These are phyloP conservation scores for Colletotrichum caudatum DNA, from an alignment of 2,329 filamentous ascomycete genomes.

Conservation along the genomic window DNA sequence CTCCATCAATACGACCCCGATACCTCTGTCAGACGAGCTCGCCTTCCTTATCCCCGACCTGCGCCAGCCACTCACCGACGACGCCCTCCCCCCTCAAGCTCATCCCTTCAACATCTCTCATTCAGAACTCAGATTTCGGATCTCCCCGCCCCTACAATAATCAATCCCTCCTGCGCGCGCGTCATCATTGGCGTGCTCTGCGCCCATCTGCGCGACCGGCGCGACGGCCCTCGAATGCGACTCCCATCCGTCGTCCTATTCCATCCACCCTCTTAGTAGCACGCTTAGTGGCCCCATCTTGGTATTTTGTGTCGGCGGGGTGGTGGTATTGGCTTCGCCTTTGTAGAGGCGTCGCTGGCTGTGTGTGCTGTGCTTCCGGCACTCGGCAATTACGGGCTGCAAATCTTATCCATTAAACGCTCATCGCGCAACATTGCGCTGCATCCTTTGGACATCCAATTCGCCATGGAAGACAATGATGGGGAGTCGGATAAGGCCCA, in stretches of 20 bases:
- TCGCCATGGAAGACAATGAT: slow-evolving; percentile 33
- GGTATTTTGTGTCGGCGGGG: neutral
- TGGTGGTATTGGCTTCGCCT: slow-evolving; percentile 11
- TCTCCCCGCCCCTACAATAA: slow-evolving; percentile 6
- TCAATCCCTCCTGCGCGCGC: neutral
- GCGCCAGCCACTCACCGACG: slow-evolving; percentile 25
- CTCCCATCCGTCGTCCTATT: slow-evolving; percentile 20
- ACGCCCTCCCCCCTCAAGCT: slow-evolving; percentile 14
- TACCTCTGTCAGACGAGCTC: neutral
- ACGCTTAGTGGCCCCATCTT: slow-evolving; percentile 17
- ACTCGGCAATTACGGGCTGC: neutral
- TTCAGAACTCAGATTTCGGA: neutral
- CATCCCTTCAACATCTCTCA: slow-evolving; percentile 7
- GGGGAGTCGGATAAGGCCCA: slow-evolving; percentile 27
- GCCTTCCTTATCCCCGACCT: neutral
- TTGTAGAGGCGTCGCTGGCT: slow-evolving; percentile 28
- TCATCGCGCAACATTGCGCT: slow-evolving; percentile 4
- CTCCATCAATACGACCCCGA: neutral
- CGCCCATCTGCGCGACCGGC: slow-evolving; percentile 4
- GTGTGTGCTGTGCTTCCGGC: slow-evolving; percentile 15
- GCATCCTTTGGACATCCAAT: slow-evolving; percentile 3
- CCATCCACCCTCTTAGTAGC: neutral
- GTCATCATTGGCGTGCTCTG: neutral
- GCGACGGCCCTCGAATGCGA: slow-evolving; percentile 9
- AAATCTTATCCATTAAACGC: slow-evolving; percentile 9